These are phyloP conservation scores for Trichoderma erinaceum DNA, from an alignment of 495 filamentous ascomycete genomes.

Conservation along the genomic window DNA sequence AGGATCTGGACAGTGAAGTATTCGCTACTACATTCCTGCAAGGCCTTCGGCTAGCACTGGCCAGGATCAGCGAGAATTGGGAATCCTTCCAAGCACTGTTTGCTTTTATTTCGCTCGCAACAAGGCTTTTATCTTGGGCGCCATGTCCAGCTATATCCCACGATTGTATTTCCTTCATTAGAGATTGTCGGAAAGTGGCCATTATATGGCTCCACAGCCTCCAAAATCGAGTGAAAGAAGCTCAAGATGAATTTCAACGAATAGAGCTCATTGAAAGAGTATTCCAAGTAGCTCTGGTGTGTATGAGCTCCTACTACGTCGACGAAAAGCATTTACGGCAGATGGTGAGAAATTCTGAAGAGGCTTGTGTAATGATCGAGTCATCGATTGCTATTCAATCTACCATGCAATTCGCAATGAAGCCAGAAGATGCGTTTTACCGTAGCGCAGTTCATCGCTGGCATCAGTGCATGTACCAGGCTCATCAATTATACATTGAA, in stretches of 20 bases:
- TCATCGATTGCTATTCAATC: slow-evolving; percentile 37
- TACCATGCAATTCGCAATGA: too few relatives aligned
- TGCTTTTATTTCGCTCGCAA: neutral
- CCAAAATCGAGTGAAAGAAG: neutral
- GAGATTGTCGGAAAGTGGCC: neutral
- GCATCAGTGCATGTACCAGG: too few relatives aligned
- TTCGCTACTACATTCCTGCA: slow-evolving; percentile 21
- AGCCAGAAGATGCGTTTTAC: too few relatives aligned
- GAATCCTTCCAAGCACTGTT: slow-evolving; percentile 24
- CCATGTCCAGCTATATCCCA: neutral
- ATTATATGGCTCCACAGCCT: neutral
- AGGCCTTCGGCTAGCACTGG: slow-evolving; percentile 23
- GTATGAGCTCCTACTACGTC: slow-evolving; percentile 26
- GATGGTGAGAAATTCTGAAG: slow-evolving; percentile 19
- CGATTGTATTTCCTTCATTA: neutral
- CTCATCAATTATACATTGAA: too few relatives aligned
- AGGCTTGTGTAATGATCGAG: slow-evolving; percentile 31
- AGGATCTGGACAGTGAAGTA: slow-evolving; percentile 14
- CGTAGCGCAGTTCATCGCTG: too few relatives aligned
- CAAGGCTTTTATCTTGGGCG: neutral
- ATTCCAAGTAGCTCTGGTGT: neutral
- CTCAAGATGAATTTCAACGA: neutral
- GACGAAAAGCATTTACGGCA: slow-evolving; percentile 25
- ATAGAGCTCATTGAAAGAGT: neutral
- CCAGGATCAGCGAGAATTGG: slow-evolving; percentile 45